Evolutionary conservation across 192 early-diverging fungal genomes (phyloP).

Genomic region (Linnemannia elongata): DNA sequence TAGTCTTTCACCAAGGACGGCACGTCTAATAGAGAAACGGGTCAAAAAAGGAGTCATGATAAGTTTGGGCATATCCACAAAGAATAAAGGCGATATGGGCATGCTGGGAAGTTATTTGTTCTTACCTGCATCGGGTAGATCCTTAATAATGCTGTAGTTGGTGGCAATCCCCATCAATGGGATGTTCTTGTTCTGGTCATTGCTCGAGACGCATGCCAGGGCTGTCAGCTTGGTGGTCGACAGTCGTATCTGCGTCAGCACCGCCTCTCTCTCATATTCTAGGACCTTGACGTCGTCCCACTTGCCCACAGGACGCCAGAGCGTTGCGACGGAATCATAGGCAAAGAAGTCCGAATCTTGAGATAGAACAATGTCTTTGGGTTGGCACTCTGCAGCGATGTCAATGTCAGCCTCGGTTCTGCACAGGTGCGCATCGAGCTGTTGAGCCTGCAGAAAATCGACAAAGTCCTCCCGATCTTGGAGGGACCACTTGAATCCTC

Average conservation of each 20-base stretch:
- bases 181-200: constrained; percentile 5
- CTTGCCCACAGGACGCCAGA: constrained; percentile 15
- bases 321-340: background rate
- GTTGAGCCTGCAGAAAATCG: background rate
- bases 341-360: constrained; percentile 14
- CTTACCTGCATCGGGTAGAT: constrained; percentile 11
- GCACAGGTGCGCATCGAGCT: constrained; percentile 11
- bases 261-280: background rate
- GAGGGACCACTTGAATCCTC: constrained; percentile 11
- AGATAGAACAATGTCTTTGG: constrained; percentile 9
- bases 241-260: constrained; percentile 6
- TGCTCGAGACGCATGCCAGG: constrained; percentile 6
- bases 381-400: constrained; percentile 7
- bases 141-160: constrained; percentile 16
- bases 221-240: constrained; percentile 11
- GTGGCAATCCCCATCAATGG: background rate
- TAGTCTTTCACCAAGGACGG: background rate
- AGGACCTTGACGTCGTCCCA: constrained; percentile 12
- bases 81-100: background rate
- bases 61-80: background rate
- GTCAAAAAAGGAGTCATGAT: background rate
- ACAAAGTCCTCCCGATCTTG: constrained; percentile 11
- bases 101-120: constrained; percentile 6
- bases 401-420: background rate
- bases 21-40: constrained; percentile 5